Evolutionary conservation across 75 land plant species (phyloP).

Genomic region (Adiantum capillusveneris): DNA sequence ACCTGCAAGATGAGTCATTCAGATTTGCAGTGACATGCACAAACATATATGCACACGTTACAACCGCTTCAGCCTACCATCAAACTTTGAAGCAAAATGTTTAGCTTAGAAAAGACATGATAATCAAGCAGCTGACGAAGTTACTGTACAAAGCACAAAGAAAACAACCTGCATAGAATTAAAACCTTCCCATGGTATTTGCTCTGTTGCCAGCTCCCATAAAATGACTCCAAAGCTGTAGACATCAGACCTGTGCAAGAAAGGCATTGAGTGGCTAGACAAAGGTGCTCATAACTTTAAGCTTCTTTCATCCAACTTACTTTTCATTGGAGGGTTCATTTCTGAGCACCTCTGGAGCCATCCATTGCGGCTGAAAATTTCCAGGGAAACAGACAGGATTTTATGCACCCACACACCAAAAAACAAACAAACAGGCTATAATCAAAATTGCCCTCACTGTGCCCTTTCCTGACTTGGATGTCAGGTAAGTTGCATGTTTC

Average conservation of each 20-base stretch:
- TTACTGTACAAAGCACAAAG: slow-evolving; percentile 14
- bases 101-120: no score
- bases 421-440: no score
- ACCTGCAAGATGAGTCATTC: slow-evolving; percentile 40
- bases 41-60: no score
- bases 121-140: no score
- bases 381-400: no score
- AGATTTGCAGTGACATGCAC: no score
- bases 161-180: slow-evolving; percentile 76
- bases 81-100: no score
- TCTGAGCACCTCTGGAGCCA: slow-evolving; percentile 70
- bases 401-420: no score
- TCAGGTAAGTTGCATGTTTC: slow-evolving; percentile 65
- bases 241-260: slow-evolving; percentile 76
- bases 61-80: no score
- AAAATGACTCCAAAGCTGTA: slow-evolving; percentile 98
- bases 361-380: slow-evolving; percentile 69
- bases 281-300: no score
- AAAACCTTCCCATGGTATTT: slow-evolving; percentile 96
- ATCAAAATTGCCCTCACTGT: slow-evolving; percentile 32
- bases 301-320: slow-evolving; percentile 13
- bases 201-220: slow-evolving; percentile 97
- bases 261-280: background rate
- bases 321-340: slow-evolving; percentile 66
- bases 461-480: slow-evolving; percentile 74